phyloP scores from a whole-genome alignment of 2,329 filamentous ascomycete species.

The Penicillium brevicompactum region DNA sequence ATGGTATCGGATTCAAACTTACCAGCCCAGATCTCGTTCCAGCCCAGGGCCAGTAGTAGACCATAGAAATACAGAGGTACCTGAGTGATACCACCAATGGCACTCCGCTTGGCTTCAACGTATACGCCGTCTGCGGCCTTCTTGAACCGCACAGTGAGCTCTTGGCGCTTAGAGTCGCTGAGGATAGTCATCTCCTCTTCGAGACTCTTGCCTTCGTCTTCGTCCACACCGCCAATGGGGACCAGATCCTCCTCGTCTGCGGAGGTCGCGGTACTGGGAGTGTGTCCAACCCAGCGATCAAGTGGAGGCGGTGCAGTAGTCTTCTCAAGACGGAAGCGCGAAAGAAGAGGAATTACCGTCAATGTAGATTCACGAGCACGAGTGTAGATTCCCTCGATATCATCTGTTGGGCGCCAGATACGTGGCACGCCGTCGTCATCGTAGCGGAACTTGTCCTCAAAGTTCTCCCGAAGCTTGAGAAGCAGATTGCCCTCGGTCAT shows the following conservation, averaged over 20 bases:
- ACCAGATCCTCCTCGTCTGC: slow-evolving; percentile 88
- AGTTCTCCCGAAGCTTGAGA: slow-evolving; percentile 94
- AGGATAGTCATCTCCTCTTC: slow-evolving; percentile 98
- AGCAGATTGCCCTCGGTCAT: slow-evolving; percentile 97
- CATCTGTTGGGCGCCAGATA: slow-evolving; percentile 95
- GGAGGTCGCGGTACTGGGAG: slow-evolving; percentile 71
- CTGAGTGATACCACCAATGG: slow-evolving; percentile 92
- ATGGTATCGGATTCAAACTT: slow-evolving; percentile 45
- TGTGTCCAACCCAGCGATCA: slow-evolving; percentile 76
- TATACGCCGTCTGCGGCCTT: slow-evolving; percentile 98
- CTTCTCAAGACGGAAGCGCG: slow-evolving; percentile 75
- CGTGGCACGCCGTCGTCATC: slow-evolving; percentile 91
- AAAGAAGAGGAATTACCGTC: slow-evolving; percentile 83
- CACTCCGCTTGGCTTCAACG: slow-evolving; percentile 94
- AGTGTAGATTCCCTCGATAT: slow-evolving; percentile 95
- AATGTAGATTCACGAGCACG: slow-evolving; percentile 90
- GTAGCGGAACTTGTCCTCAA: slow-evolving; percentile 98
- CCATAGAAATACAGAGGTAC: slow-evolving; percentile 95
- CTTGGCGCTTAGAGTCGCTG: slow-evolving; percentile 83
- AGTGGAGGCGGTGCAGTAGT: slow-evolving; percentile 80
- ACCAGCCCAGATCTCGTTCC: slow-evolving; percentile 97
- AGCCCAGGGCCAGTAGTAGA: slow-evolving; percentile 85
- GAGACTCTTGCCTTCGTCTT: slow-evolving; percentile 89
- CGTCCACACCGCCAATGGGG: slow-evolving; percentile 91
- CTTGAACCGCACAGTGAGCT: slow-evolving; percentile 93